These are phyloP conservation scores for Peronospora farinosa DNA, from an alignment of 352 stramenopile genomes.

Conservation along the genomic window DNA sequence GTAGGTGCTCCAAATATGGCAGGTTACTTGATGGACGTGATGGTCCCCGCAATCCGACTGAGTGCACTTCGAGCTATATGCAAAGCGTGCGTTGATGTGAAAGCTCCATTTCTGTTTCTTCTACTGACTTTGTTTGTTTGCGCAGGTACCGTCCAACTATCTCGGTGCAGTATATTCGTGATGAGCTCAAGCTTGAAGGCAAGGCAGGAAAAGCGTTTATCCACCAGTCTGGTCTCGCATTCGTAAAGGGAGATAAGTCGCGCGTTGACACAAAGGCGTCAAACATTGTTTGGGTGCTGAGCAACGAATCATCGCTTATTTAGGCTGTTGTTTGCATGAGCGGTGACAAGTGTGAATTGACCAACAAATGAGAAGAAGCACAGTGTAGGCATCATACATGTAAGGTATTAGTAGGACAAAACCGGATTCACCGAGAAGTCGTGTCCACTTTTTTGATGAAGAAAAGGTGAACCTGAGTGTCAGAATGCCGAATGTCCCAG, in stretches of 20 bases:
- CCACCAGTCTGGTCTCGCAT: slow-evolving; percentile 59
- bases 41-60: slow-evolving; percentile 76
- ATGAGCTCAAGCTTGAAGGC: slow-evolving; percentile 68
- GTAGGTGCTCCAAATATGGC: slow-evolving; percentile 84
- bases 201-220: slow-evolving; percentile 72
- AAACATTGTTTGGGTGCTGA: slow-evolving; percentile 79
- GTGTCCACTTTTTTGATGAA: neutral
- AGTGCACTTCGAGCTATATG: slow-evolving; percentile 79
- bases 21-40: slow-evolving; percentile 86
- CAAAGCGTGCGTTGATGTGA: slow-evolving; percentile 67
- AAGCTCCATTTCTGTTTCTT: neutral
- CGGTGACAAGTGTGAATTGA: neutral
- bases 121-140: slow-evolving; percentile 19
- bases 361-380: slow-evolving; percentile 4
- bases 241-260: slow-evolving; percentile 53
- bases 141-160: slow-evolving; percentile 70
- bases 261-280: slow-evolving; percentile 77
- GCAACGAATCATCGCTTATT: slow-evolving; percentile 78
- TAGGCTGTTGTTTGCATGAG: slow-evolving; percentile 27
- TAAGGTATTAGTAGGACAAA: slow-evolving; percentile 17
- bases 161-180: slow-evolving; percentile 60
- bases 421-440: slow-evolving; percentile 6
- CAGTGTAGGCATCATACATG: slow-evolving; percentile 1
- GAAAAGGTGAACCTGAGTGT: too few relatives aligned
- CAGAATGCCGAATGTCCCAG: neutral